These are phyloP conservation scores for Schizophyllum commune DNA, from an alignment of 1,284 basidiomycete species.

Conservation along the genomic window DNA sequence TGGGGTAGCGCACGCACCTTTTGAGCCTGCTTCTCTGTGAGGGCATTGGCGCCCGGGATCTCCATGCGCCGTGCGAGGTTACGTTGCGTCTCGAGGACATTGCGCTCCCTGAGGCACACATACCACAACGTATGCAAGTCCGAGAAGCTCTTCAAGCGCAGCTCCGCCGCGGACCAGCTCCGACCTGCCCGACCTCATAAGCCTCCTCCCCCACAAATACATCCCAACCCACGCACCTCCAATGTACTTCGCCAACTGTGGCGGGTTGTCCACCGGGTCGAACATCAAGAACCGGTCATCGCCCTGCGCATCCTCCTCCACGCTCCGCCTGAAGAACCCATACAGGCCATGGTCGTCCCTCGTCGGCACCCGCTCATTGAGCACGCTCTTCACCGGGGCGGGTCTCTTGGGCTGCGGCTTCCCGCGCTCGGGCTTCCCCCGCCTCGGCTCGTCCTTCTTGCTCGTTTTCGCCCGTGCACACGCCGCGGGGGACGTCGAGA, in stretches of 20 bases:
- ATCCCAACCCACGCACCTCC: conserved; percentile 20
- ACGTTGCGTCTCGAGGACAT: conserved; percentile 81
- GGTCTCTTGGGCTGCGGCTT: not conserved
- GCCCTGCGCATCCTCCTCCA: conserved; percentile 23
- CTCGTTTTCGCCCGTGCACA: too few species aligned
- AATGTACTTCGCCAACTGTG: conserved; percentile 22
- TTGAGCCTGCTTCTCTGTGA: conserved; percentile 32
- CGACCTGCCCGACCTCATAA: too few species aligned
- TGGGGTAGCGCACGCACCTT: conserved; percentile 17
- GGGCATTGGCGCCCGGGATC: conserved; percentile 9
- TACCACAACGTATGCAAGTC: conserved; percentile 95
- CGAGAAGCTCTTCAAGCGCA: conserved; percentile 83
- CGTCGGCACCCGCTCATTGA: not conserved
- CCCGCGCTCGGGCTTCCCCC: too few species aligned
- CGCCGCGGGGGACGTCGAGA: too few species aligned
- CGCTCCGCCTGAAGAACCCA: conserved; percentile 62
- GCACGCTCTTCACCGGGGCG: not conserved
- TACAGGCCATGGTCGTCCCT: conserved; percentile 63
- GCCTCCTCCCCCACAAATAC: too few species aligned
- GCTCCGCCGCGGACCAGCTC: conserved; percentile 78
- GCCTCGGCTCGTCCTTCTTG: too few species aligned
- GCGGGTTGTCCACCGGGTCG: conserved; percentile 33
- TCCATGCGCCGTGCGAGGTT: conserved; percentile 24
- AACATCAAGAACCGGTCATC: conserved; percentile 40
- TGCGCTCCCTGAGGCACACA: conserved; percentile 78